Evolutionary conservation across 345 rosid species (phyloP).

Genomic region (Rhizophora mangle): DNA sequence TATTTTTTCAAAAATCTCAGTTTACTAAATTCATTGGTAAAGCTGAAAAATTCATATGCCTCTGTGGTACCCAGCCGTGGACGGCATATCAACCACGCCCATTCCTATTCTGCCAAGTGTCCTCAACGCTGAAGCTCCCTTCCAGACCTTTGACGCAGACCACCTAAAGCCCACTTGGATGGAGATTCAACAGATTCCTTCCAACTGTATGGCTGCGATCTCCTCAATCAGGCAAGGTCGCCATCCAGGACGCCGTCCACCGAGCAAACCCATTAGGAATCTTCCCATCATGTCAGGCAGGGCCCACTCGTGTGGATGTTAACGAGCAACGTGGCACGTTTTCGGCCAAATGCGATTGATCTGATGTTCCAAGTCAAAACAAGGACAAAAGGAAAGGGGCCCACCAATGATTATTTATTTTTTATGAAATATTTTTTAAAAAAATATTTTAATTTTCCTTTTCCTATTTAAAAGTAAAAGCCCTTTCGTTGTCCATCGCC

Average conservation of each 20-base stretch:
- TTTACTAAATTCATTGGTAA: not conserved
- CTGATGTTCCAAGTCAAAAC: slow-evolving; percentile 19
- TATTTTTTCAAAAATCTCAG: not conserved
- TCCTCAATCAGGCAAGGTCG: slow-evolving; percentile 8
- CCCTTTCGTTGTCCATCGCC: not conserved
- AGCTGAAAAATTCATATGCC: not conserved
- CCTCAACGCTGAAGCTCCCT: not conserved
- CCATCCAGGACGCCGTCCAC: slow-evolving; percentile 21
- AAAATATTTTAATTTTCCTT: too few relatives aligned
- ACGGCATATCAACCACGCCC: slow-evolving; percentile 6
- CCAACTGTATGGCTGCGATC: slow-evolving; percentile 31
- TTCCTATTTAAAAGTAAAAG: too few relatives aligned
- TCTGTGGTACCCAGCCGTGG: not conserved
- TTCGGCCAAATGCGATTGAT: slow-evolving; percentile 8
- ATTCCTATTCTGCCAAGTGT: slow-evolving; percentile 14
- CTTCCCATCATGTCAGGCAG: not conserved
- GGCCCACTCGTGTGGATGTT: slow-evolving; percentile 23
- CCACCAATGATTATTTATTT: slow-evolving; percentile 10
- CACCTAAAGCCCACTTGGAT: slow-evolving; percentile 19
- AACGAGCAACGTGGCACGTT: slow-evolving; percentile 22
- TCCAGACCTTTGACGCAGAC: slow-evolving; percentile 24
- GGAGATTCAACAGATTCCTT: slow-evolving; percentile 6
- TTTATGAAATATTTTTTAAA: not conserved
- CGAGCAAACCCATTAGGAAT: slow-evolving; percentile 18
- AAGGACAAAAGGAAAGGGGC: not conserved